Base-by-base conservation (phyloP, 2,329 filamentous ascomycete species). In the Dryadomyces quercivorus region DNA sequence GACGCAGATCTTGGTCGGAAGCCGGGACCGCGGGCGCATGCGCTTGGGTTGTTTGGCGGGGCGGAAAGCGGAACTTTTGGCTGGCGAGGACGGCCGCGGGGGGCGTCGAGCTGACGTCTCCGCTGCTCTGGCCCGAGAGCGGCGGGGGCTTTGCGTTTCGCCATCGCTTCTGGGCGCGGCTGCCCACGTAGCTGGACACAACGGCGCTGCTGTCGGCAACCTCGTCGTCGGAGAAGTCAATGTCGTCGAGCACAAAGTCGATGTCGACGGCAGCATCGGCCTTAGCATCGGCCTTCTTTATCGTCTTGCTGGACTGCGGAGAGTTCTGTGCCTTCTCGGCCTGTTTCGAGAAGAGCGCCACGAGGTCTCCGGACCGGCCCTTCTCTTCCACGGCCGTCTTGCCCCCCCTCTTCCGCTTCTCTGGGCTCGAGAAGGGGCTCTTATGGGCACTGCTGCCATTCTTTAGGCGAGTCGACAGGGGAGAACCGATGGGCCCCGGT, bases 281-380 rank as follows among this genome's bases (percentile, higher is more conserved):
- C n/a, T n/a, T n/a, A n/a, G 61, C 63, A 48, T 55, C 58, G 50
- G 48, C 43, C 40, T 53, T 49, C 58, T 43, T 50, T 43, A n/a
- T n/a, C 3, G 12, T 44, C 16, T 51, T 53, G 46, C 43, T 43
- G 50, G 54, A 53, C 59, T 13, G 38, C 1, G 65, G 51, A n/a
- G 57, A 60, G 53, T 65, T 67, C 38, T 70, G 64, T 20, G 70
- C 71, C 43, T 71, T 73, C 58, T 81, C 76, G 8, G 75, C 75
- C 63, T 85, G 81, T 51, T 74, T 81, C 18, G 80, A 81, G 60
- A 85, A 85, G 18, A 84, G 70, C 0, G 77, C 73, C 61, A 75
- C 71, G 15, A 85, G 69, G 60, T 84, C 76, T 3, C 72, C 78
- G 7, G 75, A 76, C 58, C 75, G 78, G 5, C 72, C 74, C 59